Base-by-base conservation (phyloP, 208 protist species). In the Trypanosoma rangeli region DNA sequence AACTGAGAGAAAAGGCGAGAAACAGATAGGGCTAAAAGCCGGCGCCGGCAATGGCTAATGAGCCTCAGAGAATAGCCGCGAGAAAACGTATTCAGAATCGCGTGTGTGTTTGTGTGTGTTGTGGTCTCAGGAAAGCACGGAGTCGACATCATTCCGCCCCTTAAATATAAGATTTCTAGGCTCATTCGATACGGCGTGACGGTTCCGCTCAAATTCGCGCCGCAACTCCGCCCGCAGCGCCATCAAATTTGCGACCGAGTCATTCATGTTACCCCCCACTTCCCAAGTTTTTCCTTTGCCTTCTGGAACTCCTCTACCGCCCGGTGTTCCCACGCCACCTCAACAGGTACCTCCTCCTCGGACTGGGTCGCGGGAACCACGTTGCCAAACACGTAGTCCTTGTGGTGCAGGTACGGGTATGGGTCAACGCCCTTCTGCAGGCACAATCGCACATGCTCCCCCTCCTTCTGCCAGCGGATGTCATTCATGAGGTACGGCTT, bases 371-470 rank as follows among this genome's bases (percentile, higher is more conserved):
- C 64, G 0, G 85, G 77, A 0, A 80, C 74, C 5, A 64, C 55
- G 71, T 94, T 92, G 62, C 92, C 92, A 74, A 87, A 93, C 5
- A 94, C 80, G 68, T 80, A 85, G 20, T 94, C 84, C 80, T 94
- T 94, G 69, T 90, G 75, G 10, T 75, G 80, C 85, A 96, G 89
- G 71, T 90, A 92, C 16, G 92, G 92, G 63, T 93, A 96, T 2
- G 92, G 92, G 63, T 96, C 92, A 53, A 96, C 88, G 56, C 92
- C 92, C 70, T 96, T 96, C 73, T 96, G 87, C 64, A 96, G 79
- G 66, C 92, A 96, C 52, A 94, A 58, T 10, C 89, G 86, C 70
- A 94, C 92, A 24, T 89, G 86, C 71, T 96, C 89, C 72, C 88
- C 85, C 77, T 96, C 89, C n/a, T 77, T 73, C 16, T 66, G 49